A percentile compares a stretch with the other conserved stretches of the same genome.
phyloP scores from a whole-genome alignment of 1,284 basidiomycete genomes.

The Fomitopsis palustris region DNA sequence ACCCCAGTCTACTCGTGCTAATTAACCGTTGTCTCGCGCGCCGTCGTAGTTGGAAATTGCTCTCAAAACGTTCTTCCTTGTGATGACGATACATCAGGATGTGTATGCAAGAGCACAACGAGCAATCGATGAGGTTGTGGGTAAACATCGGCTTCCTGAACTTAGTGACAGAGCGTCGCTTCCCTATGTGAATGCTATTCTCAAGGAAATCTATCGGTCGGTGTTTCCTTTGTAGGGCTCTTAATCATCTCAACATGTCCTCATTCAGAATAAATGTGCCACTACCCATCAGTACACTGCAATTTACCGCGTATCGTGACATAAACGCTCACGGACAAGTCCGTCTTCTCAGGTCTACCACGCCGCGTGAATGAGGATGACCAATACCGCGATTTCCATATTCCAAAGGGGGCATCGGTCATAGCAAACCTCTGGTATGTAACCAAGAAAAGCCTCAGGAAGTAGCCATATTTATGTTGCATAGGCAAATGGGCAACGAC shows the following conservation, averaged over 20 bases:
- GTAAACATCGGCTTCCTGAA: constrained; percentile 34
- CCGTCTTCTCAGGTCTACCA: constrained; percentile 10
- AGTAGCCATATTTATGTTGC: background rate
- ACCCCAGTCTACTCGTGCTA: background rate
- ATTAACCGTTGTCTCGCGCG: background rate
- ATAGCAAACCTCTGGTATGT: constrained; percentile 12
- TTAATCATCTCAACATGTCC: constrained; percentile 16
- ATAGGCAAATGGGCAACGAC: constrained; percentile 23
- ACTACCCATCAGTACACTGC: background rate
- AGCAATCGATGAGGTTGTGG: constrained; percentile 39
- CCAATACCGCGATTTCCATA: constrained; percentile 7
- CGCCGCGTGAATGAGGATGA: constrained; percentile 8
- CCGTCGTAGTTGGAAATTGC: constrained; percentile 37
- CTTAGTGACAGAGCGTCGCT: constrained; percentile 37
- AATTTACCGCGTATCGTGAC: constrained; percentile 15
- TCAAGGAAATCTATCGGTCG: constrained; percentile 34
- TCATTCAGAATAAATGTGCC: background rate
- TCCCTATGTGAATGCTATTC: constrained; percentile 12
- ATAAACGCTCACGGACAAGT: background rate
- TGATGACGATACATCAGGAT: constrained; percentile 38
- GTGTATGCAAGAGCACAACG: constrained; percentile 35
- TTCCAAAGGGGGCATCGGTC: constrained; percentile 12
- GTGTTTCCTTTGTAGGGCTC: constrained; percentile 3
- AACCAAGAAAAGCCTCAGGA: background rate
- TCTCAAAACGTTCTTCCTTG: constrained; percentile 36